Evolutionary conservation across 179 eudicot genomes (phyloP), one percentile per base, ranked within the genome.

Genomic region (Silene coronaria): DNA sequence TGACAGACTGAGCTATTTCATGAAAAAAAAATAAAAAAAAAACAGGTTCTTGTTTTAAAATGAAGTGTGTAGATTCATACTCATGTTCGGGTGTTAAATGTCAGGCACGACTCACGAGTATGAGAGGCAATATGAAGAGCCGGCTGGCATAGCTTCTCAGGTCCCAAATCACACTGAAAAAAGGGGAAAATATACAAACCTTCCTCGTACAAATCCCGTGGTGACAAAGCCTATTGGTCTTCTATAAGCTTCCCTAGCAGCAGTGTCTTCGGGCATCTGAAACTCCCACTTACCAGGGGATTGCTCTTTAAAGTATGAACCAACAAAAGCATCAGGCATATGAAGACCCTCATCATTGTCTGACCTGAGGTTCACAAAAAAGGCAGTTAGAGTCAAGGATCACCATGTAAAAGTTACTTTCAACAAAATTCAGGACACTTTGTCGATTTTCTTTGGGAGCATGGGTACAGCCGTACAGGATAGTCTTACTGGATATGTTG

Each of bases 221-320:
- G 98, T 89, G 68, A 94, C 87, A 78, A 90, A 94, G 76, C 98
- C 96, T 79, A 94, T 84, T 0, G 94, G 97, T 81, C 82, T 85
- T 80, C 98, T 88, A 81, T 77, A 85, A 75, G 84, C 88, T 63
- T 82, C 89, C 72, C 32, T 81, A 32, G 85, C 85, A 69, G 77
- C 77, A 62, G 89, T 76, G 65, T 89, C 89, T 51, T 82, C 84
- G 0, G 94, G 97, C 77, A 87, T 26, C 76, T 87, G 91, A 75
- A 89, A 76, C 26, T 87, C 91, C 97, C 96, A 94, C 63, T 78
- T 69, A 65, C 90, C 91, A 70, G 89, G 79, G 17, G 89, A 72
- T 77, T 79, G 79, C 77, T 86, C 85, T 75, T 59, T 76, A 71
- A 91, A 88, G 78, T 80, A 89, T 26, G 96, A 87, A 66, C 77